phyloP scores from a whole-genome alignment of 2,329 filamentous ascomycete genomes.

The Pseudocercospora fijiensis region DNA sequence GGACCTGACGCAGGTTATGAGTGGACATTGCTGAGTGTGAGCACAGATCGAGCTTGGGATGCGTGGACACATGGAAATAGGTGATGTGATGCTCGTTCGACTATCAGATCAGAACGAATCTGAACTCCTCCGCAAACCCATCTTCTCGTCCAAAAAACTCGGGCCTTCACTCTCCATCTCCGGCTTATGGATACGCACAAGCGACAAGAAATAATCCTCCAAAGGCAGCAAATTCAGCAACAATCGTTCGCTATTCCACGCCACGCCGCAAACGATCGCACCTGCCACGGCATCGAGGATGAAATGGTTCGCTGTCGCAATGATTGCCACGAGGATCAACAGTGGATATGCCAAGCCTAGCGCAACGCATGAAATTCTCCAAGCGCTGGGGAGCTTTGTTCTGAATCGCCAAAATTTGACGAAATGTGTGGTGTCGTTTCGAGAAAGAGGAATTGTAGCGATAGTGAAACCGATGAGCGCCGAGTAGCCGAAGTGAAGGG shows the following conservation, averaged over 20 bases:
- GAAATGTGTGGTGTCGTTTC: conserved; percentile 43
- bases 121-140: not conserved
- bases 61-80: conserved; percentile 6
- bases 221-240: conserved; percentile 64
- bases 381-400: conserved; percentile 50
- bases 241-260: conserved; percentile 57
- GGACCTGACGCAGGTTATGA: not conserved
- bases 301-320: conserved; percentile 72
- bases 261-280: conserved; percentile 62
- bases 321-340: conserved; percentile 65
- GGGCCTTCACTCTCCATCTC: conserved; percentile 22
- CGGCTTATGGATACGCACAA: conserved; percentile 65
- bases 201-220: conserved; percentile 67
- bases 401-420: conserved; percentile 28
- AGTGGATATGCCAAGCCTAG: conserved; percentile 64
- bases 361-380: conserved; percentile 51
- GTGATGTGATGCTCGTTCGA: not conserved
- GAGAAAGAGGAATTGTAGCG: conserved; percentile 59
- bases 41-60: conserved; percentile 8
- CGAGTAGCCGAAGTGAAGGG: conserved; percentile 72
- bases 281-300: conserved; percentile 70
- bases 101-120: not conserved
- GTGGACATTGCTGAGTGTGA: not conserved
- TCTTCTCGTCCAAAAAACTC: conserved; percentile 6
- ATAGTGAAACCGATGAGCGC: conserved; percentile 70